Conservation (phyloP, 1,284 basidiomycete genomes). For the Ganoderma resinaceum region DNA sequence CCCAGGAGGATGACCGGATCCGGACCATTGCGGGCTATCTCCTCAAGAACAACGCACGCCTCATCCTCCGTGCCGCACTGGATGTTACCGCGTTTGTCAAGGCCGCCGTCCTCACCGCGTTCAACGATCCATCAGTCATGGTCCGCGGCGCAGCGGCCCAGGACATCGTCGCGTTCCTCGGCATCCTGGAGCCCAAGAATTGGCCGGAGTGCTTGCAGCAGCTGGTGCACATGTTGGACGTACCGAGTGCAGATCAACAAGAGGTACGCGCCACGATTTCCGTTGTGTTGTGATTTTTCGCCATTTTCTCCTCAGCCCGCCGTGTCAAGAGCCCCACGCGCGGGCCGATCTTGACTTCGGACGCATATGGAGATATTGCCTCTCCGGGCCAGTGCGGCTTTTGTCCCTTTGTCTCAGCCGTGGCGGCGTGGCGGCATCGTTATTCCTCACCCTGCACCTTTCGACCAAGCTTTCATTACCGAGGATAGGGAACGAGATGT, state of each 20-base stretch:
- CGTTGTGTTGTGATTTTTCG: background rate
- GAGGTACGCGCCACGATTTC: slow-evolving; percentile 68
- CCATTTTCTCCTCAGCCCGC: background rate
- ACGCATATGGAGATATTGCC: background rate
- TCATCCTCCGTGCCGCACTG: slow-evolving; percentile 70
- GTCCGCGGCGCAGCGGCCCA: slow-evolving; percentile 92
- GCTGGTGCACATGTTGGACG: slow-evolving; percentile 81
- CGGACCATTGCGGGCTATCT: slow-evolving; percentile 96
- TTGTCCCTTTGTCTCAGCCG: background rate
- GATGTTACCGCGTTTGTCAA: slow-evolving; percentile 86
- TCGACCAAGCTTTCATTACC: background rate
- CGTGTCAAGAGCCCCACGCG: background rate
- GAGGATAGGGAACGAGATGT: background rate
- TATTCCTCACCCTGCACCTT: background rate
- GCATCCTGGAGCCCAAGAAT: slow-evolving; percentile 84
- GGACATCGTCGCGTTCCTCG: slow-evolving; percentile 88
- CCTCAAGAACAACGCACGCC: slow-evolving; percentile 92
- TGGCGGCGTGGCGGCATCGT: background rate
- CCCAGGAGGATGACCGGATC: slow-evolving; percentile 88
- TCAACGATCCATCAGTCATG: slow-evolving; percentile 82
- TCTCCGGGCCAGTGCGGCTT: background rate
- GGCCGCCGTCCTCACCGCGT: slow-evolving; percentile 79
- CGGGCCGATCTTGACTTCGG: background rate
- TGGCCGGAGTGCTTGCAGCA: slow-evolving; percentile 93
- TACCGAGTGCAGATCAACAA: slow-evolving; percentile 74